Conservation (phyloP, 192 early-diverging fungal species). For the Umbelopsis isabellina region DNA sequence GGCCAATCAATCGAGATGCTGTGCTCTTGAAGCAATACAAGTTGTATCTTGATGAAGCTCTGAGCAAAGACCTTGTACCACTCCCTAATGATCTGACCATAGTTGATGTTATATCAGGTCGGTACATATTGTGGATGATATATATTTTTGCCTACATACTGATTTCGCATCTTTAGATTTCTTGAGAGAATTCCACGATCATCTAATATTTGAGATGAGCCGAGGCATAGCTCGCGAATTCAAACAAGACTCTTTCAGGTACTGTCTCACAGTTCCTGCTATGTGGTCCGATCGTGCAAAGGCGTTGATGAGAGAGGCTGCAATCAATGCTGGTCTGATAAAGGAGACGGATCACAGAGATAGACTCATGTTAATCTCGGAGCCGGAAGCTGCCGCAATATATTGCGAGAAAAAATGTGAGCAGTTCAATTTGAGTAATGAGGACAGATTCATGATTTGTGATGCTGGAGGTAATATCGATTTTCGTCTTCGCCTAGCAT, state of each 20-base stretch:
- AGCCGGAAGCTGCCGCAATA: slow-evolving; percentile 57
- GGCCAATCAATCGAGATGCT: slow-evolving; percentile 38
- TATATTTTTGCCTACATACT: background rate
- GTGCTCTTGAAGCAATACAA: slow-evolving; percentile 51
- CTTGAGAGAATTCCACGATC: slow-evolving; percentile 41
- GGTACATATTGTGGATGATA: too few species aligned
- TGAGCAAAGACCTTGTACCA: slow-evolving; percentile 38
- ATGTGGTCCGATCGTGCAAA: slow-evolving; percentile 58
- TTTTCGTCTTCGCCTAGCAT: background rate
- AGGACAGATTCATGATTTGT: slow-evolving; percentile 58
- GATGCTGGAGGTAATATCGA: slow-evolving; percentile 50
- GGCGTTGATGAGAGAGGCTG: slow-evolving; percentile 54
- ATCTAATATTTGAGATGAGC: slow-evolving; percentile 41
- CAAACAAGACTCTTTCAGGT: slow-evolving; percentile 27
- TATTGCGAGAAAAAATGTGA: slow-evolving; percentile 58
- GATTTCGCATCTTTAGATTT: slow-evolving; percentile 28
- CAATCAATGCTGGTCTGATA: slow-evolving; percentile 51
- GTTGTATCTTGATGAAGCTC: slow-evolving; percentile 47
- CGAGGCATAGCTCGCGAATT: slow-evolving; percentile 36
- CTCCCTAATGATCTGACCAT: slow-evolving; percentile 42
- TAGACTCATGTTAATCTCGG: slow-evolving; percentile 50
- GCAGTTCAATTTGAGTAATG: slow-evolving; percentile 51
- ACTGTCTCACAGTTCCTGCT: slow-evolving; percentile 48
- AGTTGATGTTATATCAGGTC: slow-evolving; percentile 44
- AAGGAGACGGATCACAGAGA: slow-evolving; percentile 42